Evolutionary conservation across 495 filamentous ascomycete genomes (phyloP).

Genomic region (Lasiosphaeria ovina): DNA sequence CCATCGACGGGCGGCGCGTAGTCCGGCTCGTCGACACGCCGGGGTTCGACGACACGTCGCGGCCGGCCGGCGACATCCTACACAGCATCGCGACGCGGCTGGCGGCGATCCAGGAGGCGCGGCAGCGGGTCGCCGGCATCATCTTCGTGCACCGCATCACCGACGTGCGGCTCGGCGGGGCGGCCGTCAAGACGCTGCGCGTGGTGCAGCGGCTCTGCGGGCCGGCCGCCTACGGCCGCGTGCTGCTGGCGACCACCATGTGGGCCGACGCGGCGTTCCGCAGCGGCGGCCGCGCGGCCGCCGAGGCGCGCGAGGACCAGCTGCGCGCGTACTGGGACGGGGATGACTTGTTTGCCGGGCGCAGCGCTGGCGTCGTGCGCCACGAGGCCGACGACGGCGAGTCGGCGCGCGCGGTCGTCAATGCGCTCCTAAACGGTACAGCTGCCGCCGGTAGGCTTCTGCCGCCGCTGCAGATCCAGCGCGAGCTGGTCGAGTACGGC

Average conservation of each 20-base stretch:
- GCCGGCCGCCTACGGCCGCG: slow-evolving; percentile 29
- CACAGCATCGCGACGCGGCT: slow-evolving; percentile 28
- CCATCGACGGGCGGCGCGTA: not conserved
- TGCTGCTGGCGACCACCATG: slow-evolving; percentile 45
- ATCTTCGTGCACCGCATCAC: slow-evolving; percentile 18
- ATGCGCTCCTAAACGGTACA: not conserved
- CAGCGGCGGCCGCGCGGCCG: not conserved
- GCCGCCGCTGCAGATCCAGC: slow-evolving; percentile 35
- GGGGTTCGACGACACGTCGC: slow-evolving; percentile 49
- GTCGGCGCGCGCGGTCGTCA: slow-evolving; percentile 9
- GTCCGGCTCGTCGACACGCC: slow-evolving; percentile 48
- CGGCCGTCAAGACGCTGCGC: slow-evolving; percentile 37
- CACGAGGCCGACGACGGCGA: slow-evolving; percentile 1
- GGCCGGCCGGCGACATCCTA: slow-evolving; percentile 42
- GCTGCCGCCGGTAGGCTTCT: not conserved
- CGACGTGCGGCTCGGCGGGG: slow-evolving; percentile 33
- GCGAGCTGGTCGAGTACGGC: slow-evolving; percentile 33
- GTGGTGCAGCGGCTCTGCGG: slow-evolving; percentile 48
- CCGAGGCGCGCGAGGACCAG: not conserved
- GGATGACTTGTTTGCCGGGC: slow-evolving; percentile 1
- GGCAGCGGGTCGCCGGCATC: slow-evolving; percentile 13
- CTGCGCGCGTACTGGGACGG: slow-evolving; percentile 9
- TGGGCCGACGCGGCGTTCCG: slow-evolving; percentile 27
- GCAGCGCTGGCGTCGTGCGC: not conserved
- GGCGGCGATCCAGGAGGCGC: not conserved